Conservation (phyloP, 2,329 filamentous ascomycete species). For the Tricladium varicosporioides region DNA sequence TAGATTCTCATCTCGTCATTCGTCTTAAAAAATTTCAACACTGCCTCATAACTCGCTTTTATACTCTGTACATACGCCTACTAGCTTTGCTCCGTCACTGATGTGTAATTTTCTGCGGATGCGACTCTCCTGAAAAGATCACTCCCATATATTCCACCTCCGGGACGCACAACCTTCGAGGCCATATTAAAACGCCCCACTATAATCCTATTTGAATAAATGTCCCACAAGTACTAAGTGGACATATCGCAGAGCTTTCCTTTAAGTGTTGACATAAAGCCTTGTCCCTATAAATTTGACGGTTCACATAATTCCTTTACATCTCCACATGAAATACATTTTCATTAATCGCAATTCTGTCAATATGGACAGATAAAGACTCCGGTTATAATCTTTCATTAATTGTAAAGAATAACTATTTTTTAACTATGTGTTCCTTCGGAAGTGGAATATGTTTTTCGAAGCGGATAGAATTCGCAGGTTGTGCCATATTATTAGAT, state of each 20-base stretch:
- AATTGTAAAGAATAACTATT: background rate
- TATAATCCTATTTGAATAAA: background rate
- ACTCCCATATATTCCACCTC: slow-evolving; percentile 1
- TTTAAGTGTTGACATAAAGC: slow-evolving; percentile 1
- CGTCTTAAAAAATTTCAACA: too few relatives aligned
- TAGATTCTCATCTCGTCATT: too few relatives aligned
- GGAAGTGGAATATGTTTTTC: background rate
- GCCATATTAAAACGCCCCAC: background rate
- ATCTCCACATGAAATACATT: background rate
- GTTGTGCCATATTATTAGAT: too few relatives aligned
- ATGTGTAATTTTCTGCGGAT: background rate
- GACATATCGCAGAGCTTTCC: slow-evolving; percentile 2
- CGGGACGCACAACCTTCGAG: background rate
- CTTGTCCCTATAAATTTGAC: background rate
- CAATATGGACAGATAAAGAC: background rate
- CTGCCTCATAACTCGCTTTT: too few relatives aligned
- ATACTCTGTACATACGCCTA: background rate
- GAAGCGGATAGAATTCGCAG: too few relatives aligned
- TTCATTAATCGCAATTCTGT: background rate
- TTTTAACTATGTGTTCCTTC: background rate
- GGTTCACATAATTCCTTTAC: background rate
- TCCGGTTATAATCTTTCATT: background rate
- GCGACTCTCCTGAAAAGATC: background rate
- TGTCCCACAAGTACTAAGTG: background rate
- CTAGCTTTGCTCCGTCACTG: background rate